phyloP scores from a whole-genome alignment of 768 basidiomycete genomes.

The Flagelloscypha sp. region DNA sequence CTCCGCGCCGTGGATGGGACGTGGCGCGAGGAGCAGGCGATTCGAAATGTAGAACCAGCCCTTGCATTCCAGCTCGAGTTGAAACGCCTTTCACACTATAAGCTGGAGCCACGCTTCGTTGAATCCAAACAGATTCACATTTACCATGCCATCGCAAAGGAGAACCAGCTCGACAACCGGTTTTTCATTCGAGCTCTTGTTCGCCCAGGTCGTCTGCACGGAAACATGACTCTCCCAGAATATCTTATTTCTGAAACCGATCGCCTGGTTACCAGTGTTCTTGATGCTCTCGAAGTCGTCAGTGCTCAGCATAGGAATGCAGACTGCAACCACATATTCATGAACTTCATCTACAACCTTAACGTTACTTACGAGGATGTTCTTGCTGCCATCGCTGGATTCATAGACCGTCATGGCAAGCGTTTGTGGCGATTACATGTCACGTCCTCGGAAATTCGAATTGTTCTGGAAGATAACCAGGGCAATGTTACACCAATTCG shows the following conservation, averaged over 20 bases:
- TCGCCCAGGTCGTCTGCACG: conserved; percentile 88
- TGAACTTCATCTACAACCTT: conserved; percentile 98
- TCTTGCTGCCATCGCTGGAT: conserved; percentile 93
- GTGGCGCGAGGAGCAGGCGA: conserved; percentile 93
- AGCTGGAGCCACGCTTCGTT: conserved; percentile 90
- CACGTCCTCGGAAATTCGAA: conserved; percentile 94
- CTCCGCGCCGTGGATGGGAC: conserved; percentile 61
- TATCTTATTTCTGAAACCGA: conserved; percentile 99
- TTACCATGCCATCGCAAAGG: conserved; percentile 89
- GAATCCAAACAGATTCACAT: conserved; percentile 98
- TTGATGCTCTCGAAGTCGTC: conserved; percentile 94
- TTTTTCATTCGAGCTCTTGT: conserved; percentile 98
- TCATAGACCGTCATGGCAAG: conserved; percentile 98
- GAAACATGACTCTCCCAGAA: conserved; percentile 90
- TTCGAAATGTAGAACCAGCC: conserved; percentile 97
- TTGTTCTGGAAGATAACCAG: conserved; percentile 88
- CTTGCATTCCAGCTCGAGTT: conserved; percentile 97
- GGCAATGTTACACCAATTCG: conserved; percentile 95
- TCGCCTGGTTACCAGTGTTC: conserved; percentile 84
- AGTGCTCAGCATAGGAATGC: conserved; percentile 83
- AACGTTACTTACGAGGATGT: conserved; percentile 95
- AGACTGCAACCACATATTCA: conserved; percentile 97
- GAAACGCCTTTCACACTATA: conserved; percentile 93
- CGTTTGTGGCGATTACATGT: conserved; percentile 97
- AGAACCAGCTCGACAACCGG: conserved; percentile 95